Percentiles rank a stretch among this genome's conserved stretches.
phyloP scores from a whole-genome alignment of 139 green algal genomes.

The Haematococcus sp. region DNA sequence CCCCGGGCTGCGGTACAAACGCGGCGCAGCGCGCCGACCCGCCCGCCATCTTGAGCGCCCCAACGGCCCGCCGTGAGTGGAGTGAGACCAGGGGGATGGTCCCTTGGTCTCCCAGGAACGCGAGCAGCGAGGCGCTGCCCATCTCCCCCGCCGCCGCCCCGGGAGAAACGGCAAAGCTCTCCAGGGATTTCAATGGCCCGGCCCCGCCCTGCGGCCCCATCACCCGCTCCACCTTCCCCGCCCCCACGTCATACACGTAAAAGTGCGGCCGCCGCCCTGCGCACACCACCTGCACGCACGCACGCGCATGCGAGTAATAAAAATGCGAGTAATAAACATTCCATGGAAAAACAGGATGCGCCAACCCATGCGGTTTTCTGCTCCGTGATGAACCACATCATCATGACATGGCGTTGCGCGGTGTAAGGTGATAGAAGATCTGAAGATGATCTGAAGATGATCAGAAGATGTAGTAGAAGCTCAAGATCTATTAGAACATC shows the following conservation, averaged over 20 bases:
- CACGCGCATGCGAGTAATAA: neutral
- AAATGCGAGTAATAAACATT: too few relatives aligned
- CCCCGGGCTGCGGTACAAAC: conserved; percentile 48
- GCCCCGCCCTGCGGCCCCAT: conserved; percentile 16
- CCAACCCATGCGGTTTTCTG: too few relatives aligned
- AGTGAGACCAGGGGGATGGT: conserved; percentile 76
- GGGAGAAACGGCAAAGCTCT: conserved; percentile 71
- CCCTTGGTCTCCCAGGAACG: conserved; percentile 81
- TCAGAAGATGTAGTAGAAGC: too few relatives aligned
- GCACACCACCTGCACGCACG: conserved; percentile 55
- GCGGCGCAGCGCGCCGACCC: conserved; percentile 63
- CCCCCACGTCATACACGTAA: conserved; percentile 84
- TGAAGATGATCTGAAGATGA: too few relatives aligned
- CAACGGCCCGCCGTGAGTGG: conserved; percentile 61
- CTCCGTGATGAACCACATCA: too few relatives aligned
- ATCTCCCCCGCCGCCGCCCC: neutral
- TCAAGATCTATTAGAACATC: too few relatives aligned
- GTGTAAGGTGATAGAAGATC: too few relatives aligned
- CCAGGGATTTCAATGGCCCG: conserved; percentile 54
- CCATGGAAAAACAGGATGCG: too few relatives aligned
- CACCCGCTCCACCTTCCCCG: conserved; percentile 60
- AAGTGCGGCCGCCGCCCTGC: conserved; percentile 78
- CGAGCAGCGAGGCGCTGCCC: conserved; percentile 41
- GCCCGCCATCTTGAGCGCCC: conserved; percentile 80
- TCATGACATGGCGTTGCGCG: too few relatives aligned